Conservation (phyloP, 73 alveolate species). For the Blepharisma stoltei region DNA sequence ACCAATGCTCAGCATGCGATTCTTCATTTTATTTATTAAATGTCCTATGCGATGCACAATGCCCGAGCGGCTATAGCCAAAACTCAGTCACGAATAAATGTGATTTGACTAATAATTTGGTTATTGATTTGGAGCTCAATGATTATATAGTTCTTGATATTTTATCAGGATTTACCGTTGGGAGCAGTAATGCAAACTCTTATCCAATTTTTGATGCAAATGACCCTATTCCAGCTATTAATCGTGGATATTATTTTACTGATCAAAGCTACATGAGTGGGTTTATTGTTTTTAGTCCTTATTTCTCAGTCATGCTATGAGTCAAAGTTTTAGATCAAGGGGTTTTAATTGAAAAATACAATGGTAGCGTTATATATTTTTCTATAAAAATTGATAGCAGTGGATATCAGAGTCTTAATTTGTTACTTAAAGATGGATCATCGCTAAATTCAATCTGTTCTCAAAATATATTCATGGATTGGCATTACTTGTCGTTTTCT, state of each 20-base stretch:
- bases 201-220: constrained; percentile 17
- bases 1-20: not conserved
- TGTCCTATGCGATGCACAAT: not conserved
- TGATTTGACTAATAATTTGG: not conserved
- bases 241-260: constrained; percentile 4
- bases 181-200: not conserved
- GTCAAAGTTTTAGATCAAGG: constrained; percentile 6
- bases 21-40: not conserved
- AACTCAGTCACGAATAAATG: not conserved
- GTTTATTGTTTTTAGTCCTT: not conserved
- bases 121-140: not conserved
- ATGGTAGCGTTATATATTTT: too few species aligned
- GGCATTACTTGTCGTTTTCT: too few species aligned
- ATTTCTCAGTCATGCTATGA: not conserved
- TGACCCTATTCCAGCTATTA: constrained; percentile 15
- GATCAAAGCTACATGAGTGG: not conserved
- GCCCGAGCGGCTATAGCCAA: not conserved
- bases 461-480: too few species aligned
- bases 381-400: too few species aligned
- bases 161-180: not conserved
- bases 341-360: not conserved
- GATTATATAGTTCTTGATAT: not conserved
- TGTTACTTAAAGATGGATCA: too few species aligned
- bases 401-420: too few species aligned
- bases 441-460: too few species aligned